phyloP scores from a whole-genome alignment of 2,329 filamentous ascomycete genomes.

The Penicillium sp. region DNA sequence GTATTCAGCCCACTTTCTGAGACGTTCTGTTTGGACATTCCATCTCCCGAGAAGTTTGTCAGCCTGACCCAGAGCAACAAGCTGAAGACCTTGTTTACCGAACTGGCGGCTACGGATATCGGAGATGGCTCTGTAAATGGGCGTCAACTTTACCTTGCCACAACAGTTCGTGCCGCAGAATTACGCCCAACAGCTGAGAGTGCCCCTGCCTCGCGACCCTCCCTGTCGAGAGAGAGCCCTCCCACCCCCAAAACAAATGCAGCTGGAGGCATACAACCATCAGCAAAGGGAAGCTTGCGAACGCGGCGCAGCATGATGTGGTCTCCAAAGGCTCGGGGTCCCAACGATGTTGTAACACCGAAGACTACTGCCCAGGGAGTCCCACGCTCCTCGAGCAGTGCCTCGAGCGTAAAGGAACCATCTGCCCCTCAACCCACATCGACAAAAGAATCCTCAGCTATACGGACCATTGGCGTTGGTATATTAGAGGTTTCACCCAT shows the following conservation, averaged over 20 bases:
- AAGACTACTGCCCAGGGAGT: conserved; percentile 29
- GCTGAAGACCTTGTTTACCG: conserved; percentile 83
- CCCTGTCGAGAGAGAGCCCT: conserved; percentile 37
- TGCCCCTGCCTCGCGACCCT: conserved; percentile 28
- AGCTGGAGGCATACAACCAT: conserved; percentile 28
- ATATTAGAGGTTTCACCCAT: conserved; percentile 73
- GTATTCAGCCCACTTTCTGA: conserved; percentile 73
- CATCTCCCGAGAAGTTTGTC: conserved; percentile 69
- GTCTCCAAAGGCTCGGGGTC: conserved; percentile 36
- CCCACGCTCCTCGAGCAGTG: conserved; percentile 34
- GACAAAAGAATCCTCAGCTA: conserved; percentile 47
- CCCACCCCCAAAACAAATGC: conserved; percentile 26
- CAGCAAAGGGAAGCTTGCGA: conserved; percentile 38
- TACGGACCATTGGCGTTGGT: conserved; percentile 74
- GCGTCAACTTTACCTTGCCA: conserved; percentile 77
- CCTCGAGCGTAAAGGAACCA: conserved; percentile 28
- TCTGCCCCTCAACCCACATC: conserved; percentile 19
- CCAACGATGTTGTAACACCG: conserved; percentile 27
- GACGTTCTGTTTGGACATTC: conserved; percentile 75
- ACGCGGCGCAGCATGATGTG: conserved; percentile 49
- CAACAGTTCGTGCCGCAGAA: conserved; percentile 70
- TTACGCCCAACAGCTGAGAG: conserved; percentile 32
- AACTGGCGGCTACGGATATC: conserved; percentile 75
- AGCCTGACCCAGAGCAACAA: conserved; percentile 65
- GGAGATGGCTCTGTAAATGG: conserved; percentile 63